Percentiles rank a stretch among this genome's conserved stretches.
Conservation (phyloP, 768 basidiomycete genomes). For the Leccinum subtestaceum region DNA sequence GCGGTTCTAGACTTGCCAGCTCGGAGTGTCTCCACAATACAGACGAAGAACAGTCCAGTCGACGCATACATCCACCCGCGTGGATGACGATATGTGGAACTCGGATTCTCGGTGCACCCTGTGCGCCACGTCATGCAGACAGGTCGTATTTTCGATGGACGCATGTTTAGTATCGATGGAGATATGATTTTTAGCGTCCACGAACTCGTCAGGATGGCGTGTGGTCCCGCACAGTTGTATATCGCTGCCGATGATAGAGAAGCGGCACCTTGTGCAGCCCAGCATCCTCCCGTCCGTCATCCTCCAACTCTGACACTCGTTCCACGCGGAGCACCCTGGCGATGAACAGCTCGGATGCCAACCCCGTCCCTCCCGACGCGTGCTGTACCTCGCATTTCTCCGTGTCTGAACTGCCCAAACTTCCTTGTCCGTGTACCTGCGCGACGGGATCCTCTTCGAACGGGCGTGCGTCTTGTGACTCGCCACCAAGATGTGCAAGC, state of each 20-base stretch:
- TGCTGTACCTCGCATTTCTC: constrained; percentile 10
- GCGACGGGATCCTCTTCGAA: constrained; percentile 18
- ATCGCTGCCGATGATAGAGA: constrained; percentile 60
- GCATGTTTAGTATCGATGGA: constrained; percentile 7
- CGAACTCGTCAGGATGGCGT: constrained; percentile 3
- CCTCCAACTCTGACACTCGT: constrained; percentile 31
- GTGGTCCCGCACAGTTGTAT: constrained; percentile 47
- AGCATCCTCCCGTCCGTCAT: constrained; percentile 9
- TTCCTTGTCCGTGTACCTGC: neutral
- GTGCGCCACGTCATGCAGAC: constrained; percentile 5
- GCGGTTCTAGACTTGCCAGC: neutral
- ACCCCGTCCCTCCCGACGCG: constrained; percentile 31
- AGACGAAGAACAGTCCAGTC: neutral
- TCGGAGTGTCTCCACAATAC: neutral
- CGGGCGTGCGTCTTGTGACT: neutral
- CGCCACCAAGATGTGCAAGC: constrained; percentile 50
- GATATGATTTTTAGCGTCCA: neutral
- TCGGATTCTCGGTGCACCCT: neutral
- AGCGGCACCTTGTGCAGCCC: constrained; percentile 46
- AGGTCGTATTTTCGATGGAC: constrained; percentile 1
- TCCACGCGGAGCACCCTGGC: constrained; percentile 71
- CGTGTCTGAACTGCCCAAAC: neutral
- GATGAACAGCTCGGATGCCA: constrained; percentile 73
- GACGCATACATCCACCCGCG: too few relatives aligned
- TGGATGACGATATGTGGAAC: neutral